A percentile compares a stretch with the other conserved stretches of the same genome.
These are phyloP conservation scores for Taphrina flavorubra DNA, from an alignment of 1,139 yeast species.

Conservation along the genomic window DNA sequence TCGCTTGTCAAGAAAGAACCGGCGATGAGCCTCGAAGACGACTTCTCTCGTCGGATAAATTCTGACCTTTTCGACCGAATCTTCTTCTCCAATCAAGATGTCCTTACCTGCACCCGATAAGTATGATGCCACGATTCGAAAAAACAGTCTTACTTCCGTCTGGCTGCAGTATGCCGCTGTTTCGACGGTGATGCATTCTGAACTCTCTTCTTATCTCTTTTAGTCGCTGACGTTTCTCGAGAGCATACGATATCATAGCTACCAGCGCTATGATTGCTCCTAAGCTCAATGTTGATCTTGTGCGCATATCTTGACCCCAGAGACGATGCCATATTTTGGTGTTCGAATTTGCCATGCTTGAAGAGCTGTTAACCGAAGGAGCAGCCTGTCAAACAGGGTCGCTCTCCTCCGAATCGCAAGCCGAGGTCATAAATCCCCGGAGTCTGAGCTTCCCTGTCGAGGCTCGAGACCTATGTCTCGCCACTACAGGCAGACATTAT, in stretches of 20 bases:
- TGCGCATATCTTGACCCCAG: not conserved
- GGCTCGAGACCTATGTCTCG: no score
- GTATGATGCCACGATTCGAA: not conserved
- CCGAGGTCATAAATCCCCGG: no score
- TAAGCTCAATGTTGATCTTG: slow-evolving; percentile 11
- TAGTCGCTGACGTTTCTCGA: slow-evolving; percentile 5
- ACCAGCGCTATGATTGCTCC: slow-evolving; percentile 1
- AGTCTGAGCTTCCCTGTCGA: no score
- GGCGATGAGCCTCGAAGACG: slow-evolving; percentile 71
- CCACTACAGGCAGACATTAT: no score
- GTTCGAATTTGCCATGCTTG: not conserved
- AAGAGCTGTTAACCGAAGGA: no score
- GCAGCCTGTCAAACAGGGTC: no score
- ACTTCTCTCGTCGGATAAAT: slow-evolving; percentile 66
- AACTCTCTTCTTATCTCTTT: slow-evolving; percentile 8
- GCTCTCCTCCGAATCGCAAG: no score
- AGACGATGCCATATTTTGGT: slow-evolving; percentile 10
- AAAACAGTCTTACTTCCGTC: slow-evolving; percentile 6
- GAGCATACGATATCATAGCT: not conserved
- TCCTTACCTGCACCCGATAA: not conserved
- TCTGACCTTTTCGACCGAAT: slow-evolving; percentile 51
- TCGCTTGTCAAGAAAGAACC: slow-evolving; percentile 62
- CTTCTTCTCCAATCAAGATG: slow-evolving; percentile 18
- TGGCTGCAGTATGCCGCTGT: slow-evolving; percentile 12
- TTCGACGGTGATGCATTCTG: slow-evolving; percentile 12